Conservation (phyloP, 176 grass and related monocot genomes). For the Bolboschoenus planiculmis region DNA sequence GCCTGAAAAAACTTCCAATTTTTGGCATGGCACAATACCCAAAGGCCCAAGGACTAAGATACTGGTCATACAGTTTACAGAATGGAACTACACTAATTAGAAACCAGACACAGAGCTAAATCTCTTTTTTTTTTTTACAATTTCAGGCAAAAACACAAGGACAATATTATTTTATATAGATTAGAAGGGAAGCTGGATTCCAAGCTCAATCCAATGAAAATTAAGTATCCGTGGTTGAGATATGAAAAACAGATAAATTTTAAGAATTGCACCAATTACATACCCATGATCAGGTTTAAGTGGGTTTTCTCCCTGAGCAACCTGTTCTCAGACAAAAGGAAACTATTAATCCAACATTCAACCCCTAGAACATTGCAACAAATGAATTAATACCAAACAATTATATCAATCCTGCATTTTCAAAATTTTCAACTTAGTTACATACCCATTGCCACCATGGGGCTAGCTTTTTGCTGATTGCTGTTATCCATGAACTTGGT, state of each 20-base stretch:
- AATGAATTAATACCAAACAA: constrained; percentile 1
- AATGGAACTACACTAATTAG: background rate
- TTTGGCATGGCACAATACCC: background rate
- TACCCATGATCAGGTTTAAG: constrained; percentile 65
- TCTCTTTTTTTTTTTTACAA: background rate
- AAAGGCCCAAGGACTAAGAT: background rate
- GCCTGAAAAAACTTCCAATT: background rate
- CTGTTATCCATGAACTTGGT: constrained; percentile 57
- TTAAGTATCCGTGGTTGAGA: background rate
- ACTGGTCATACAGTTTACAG: background rate
- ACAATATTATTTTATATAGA: background rate
- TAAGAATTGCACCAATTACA: background rate
- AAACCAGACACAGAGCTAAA: background rate
- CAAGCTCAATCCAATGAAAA: background rate
- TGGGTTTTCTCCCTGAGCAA: constrained; percentile 71
- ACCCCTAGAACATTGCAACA: background rate
- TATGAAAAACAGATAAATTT: background rate
- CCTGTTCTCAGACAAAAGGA: constrained; percentile 42
- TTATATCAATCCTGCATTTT: background rate
- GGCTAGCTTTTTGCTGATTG: constrained; percentile 58
- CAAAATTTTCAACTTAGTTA: background rate
- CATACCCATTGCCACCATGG: constrained; percentile 92
- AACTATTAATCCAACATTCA: background rate
- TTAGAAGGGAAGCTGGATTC: background rate
- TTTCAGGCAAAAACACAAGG: background rate